These are phyloP conservation scores for Pulveroboletus sp. DNA, from an alignment of 768 basidiomycete species.

Conservation along the genomic window DNA sequence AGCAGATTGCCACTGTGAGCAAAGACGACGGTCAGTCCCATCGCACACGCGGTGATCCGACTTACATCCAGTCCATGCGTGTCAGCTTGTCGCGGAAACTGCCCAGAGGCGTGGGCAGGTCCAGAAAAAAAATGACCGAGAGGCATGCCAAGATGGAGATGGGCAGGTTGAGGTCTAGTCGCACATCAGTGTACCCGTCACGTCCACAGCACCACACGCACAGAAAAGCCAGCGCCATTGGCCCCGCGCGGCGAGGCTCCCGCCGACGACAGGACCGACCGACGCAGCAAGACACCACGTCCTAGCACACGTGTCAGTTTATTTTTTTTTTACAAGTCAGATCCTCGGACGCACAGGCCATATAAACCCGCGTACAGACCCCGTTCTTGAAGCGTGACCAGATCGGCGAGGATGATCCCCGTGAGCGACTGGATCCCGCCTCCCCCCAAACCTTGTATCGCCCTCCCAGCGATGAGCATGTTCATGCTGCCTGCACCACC, in stretches of 20 bases:
- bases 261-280: constrained; percentile 35
- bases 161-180: constrained; percentile 39
- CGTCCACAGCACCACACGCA: constrained; percentile 8
- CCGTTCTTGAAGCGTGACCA: constrained; percentile 42
- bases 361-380: constrained; percentile 34
- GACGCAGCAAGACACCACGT: constrained; percentile 34
- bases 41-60: not conserved
- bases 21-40: not conserved
- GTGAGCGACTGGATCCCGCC: constrained; percentile 35
- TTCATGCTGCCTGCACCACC: constrained; percentile 25
- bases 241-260: constrained; percentile 31
- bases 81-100: constrained; percentile 30
- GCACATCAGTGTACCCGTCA: not conserved
- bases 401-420: constrained; percentile 41
- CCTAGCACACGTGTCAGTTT: constrained; percentile 7
- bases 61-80: constrained; percentile 41
- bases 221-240: constrained; percentile 46
- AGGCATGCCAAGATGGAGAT: constrained; percentile 26
- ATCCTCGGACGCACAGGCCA: constrained; percentile 7
- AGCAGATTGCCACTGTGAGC: constrained; percentile 34
- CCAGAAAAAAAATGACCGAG: constrained; percentile 26
- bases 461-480: constrained; percentile 23
- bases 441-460: constrained; percentile 35
- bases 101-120: constrained; percentile 34
- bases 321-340: not conserved